Conservation (phyloP, 208 protist species). For the Acanthamoeba sp. region DNA sequence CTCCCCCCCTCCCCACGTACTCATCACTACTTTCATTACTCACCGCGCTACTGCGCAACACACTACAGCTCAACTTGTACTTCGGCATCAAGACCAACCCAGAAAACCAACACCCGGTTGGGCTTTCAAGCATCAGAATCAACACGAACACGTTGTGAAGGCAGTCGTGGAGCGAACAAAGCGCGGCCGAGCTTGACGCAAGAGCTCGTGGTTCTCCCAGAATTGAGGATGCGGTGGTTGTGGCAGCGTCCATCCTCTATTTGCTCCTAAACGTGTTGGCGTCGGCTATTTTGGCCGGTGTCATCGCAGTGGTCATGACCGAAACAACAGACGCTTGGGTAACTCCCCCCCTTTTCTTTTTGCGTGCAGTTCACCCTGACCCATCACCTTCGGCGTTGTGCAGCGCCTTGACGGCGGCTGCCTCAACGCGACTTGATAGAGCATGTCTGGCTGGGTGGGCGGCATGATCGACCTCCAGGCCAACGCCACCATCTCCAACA, state of each 20-base stretch:
- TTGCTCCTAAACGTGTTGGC: neutral
- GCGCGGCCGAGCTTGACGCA: no score
- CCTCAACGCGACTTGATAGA: slow-evolving; percentile 1
- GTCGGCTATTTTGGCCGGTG: neutral
- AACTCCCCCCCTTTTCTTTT: neutral
- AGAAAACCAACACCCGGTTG: no score
- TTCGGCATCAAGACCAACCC: no score
- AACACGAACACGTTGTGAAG: no score
- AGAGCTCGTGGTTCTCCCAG: neutral
- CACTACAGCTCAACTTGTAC: slow-evolving; percentile 12
- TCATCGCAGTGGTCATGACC: neutral
- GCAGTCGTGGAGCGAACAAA: no score
- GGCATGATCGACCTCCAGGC: slow-evolving; percentile 7
- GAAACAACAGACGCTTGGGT: neutral
- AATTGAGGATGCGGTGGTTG: neutral
- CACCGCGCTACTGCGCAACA: neutral
- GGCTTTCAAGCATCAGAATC: no score
- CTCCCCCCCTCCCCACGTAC: neutral
- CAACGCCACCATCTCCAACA: slow-evolving; percentile 30
- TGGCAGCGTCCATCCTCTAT: neutral
- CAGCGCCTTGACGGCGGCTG: neutral
- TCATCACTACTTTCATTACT: neutral
- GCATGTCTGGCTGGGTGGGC: neutral
- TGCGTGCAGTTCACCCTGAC: slow-evolving; percentile 30
- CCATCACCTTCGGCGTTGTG: slow-evolving; percentile 13